A percentile compares a stretch with the other conserved stretches of the same genome.
These are phyloP conservation scores for Eimeria falciformis DNA, from an alignment of 169 alveolate species.

Conservation along the genomic window DNA sequence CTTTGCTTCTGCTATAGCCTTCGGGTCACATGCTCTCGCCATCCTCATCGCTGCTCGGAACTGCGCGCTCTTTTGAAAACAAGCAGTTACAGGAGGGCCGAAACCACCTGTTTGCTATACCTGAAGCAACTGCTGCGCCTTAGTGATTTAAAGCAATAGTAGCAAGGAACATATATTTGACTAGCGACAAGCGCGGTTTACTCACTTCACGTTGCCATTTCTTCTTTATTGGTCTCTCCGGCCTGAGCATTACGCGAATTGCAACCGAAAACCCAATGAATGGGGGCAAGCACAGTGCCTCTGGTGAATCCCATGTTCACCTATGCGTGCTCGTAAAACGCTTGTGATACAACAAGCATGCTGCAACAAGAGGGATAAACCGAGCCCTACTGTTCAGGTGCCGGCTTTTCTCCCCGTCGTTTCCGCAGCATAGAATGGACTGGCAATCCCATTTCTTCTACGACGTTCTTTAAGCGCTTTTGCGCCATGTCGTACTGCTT, in stretches of 20 bases:
- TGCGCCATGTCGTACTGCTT: constrained; percentile 69
- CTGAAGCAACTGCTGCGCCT: background rate
- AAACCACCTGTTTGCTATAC: too few relatives aligned
- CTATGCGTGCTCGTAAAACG: too few relatives aligned
- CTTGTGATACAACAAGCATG: background rate
- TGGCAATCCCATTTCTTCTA: constrained; percentile 60
- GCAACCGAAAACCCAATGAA: too few relatives aligned
- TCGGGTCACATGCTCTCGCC: constrained; percentile 75
- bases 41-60: constrained; percentile 78
- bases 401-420: background rate
- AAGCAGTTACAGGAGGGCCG: background rate
- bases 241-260: constrained; percentile 4
- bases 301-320: too few relatives aligned
- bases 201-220: constrained; percentile 67
- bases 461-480: constrained; percentile 65
- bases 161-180: too few relatives aligned
- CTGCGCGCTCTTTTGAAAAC: constrained; percentile 72
- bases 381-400: constrained; percentile 39
- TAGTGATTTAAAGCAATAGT: too few relatives aligned
- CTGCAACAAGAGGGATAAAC: background rate
- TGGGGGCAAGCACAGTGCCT: background rate
- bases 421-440: constrained; percentile 22
- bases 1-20: constrained; percentile 73
- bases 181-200: background rate
- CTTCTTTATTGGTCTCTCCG: constrained; percentile 36